Evolutionary conservation across 2,329 filamentous ascomycete genomes (phyloP), one percentile per base, ranked within the genome.

Genomic region (Endoconidiophora polonica): DNA sequence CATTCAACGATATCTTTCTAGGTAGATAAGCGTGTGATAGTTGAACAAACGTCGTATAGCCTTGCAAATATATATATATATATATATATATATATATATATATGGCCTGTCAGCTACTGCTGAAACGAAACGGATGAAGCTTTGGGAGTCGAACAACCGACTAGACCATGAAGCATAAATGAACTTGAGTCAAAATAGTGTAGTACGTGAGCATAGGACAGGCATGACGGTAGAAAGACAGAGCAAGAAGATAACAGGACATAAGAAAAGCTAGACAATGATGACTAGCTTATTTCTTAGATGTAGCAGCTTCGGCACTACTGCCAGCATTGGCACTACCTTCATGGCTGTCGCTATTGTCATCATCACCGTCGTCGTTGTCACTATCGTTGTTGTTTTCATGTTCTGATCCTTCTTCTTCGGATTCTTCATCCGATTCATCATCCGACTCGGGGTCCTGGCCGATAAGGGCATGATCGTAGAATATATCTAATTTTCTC

Each of bases 401-500:
- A n/a, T 39, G 33, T 5, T 46, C 48, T 38, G 37, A 38, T 10
- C 22, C 50, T 33, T 54, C 47, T 4, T 48, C 47, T 14, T 42
- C 49, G 6, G 39, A 20, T 12, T 53, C 53, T 9, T 54, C 51
- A 3, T 52, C 49, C 2, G n/a, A 22, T 24, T 54, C 52, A 4
- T 54, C 48, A n/a, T 49, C 50, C 29, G 29, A 33, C 9, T 12
- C 12, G 9, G 29, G 9, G 7, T 33, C 29, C 29, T 43, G 37
- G 12, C 38, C 37, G 16, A 39, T 44, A 12, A 22, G 16, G 12
- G 24, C 23, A 55, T 55, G 29, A 3, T 58, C 58, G 56, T 64
- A 94, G 64, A 86, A 94, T 56, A 72, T 67, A 61, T 70, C 74
- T 60, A 98, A 73, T 53, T 77, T 71, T 56, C 67, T 71, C 65